A percentile compares a stretch with the other conserved stretches of the same genome.
Evolutionary conservation across 2,329 filamentous ascomycete genomes (phyloP).

Genomic region (Akanthomyces muscarius): DNA sequence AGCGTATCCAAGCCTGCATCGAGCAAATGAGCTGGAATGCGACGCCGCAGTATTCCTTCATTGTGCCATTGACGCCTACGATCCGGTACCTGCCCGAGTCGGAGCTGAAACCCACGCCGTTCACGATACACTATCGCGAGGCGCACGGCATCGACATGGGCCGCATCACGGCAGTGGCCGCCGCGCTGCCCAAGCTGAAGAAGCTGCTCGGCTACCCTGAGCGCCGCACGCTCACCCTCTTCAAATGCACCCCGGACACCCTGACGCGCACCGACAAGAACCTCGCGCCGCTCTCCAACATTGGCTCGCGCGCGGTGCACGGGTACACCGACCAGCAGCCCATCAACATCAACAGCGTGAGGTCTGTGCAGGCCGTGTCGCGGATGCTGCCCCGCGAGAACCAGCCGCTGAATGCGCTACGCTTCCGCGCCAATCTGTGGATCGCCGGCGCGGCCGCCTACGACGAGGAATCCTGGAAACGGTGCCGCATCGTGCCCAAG

Average conservation of each 20-base stretch:
- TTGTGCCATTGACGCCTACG: slow-evolving; percentile 7
- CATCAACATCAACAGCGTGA: slow-evolving; percentile 21
- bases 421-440: slow-evolving; percentile 23
- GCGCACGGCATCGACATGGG: slow-evolving; percentile 20
- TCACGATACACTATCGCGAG: slow-evolving; percentile 20
- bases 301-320: slow-evolving; percentile 22
- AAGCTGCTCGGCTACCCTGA: slow-evolving; percentile 17
- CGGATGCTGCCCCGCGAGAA: slow-evolving; percentile 18
- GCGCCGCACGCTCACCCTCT: slow-evolving; percentile 16
- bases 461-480: slow-evolving; percentile 21
- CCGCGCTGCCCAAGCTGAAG: slow-evolving; percentile 20
- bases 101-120: slow-evolving; percentile 11
- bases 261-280: slow-evolving; percentile 19
- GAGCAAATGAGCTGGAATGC: neutral
- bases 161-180: slow-evolving; percentile 17
- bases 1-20: neutral
- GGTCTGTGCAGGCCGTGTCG: slow-evolving; percentile 22
- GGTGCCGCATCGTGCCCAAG: slow-evolving; percentile 18
- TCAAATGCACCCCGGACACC: slow-evolving; percentile 19
- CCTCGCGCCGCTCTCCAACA: slow-evolving; percentile 20
- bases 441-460: slow-evolving; percentile 19
- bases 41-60: slow-evolving; percentile 1
- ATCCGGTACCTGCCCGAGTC: neutral
- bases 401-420: slow-evolving; percentile 20
- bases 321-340: slow-evolving; percentile 23